Evolutionary conservation across 2,329 filamentous ascomycete genomes (phyloP), one percentile per base, ranked within the genome.

Genomic region (Fusarium luffae): DNA sequence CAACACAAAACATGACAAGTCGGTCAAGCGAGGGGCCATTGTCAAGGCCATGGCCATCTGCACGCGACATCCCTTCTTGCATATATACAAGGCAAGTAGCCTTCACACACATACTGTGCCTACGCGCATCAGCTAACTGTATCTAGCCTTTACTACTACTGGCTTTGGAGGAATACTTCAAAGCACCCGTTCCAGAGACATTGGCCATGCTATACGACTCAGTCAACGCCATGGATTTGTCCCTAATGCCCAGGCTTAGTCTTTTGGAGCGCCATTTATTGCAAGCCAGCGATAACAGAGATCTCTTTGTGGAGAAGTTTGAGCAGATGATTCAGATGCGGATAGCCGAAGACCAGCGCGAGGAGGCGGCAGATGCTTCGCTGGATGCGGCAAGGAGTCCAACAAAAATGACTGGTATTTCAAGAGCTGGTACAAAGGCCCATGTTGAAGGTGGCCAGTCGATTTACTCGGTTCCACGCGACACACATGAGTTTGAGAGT

Each of bases 21-120:
- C 91, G 21, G 93, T 93, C 49, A 97, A 96, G 81, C 90, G 96
- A 86, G 96, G 96, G 62, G 96, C 96, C 21, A 87, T 98, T 51
- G 95, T 98, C 62, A 98, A 98, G 79, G 93, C 96, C 43, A 99
- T 99, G 96, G 96, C 96, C 30, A 98, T 99, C 73, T 99, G 96
- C 84, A 99, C 96, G 10, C 87, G 96, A 44, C 96, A 99, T 83
- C 94, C 96, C 5, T 99, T 99, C 80, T 83, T 99, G 72, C 96
- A 99, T 81, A 99, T 99, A 69, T 99, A 99, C 84, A 99, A 99
- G 87, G 92, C 92, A 79, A 71, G 84, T 78, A 61, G 56, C 51
- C 59, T 57, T 60, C 43, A 11, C 56, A 30, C 19, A 19, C 40
- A 41, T 54, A 56, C 41, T 30, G 40, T 59, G 21, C 16, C 34